These are phyloP conservation scores for Ophiostoma perfectum DNA, from an alignment of 2,329 filamentous ascomycete genomes.

Conservation along the genomic window DNA sequence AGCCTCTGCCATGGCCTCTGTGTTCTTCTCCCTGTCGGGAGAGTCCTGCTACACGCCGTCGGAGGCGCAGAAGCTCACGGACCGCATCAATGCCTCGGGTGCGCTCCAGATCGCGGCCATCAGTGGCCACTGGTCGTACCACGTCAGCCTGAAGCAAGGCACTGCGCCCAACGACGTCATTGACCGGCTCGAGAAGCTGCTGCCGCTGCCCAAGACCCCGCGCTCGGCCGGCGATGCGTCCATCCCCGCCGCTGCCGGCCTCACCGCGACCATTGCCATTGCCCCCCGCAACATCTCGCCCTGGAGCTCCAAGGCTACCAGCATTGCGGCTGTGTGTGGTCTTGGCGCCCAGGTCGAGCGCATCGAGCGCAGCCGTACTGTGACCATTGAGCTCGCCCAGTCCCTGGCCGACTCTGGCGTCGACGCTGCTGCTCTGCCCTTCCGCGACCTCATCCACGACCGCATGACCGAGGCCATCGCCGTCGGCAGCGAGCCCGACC, in stretches of 20 bases:
- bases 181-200: constrained; percentile 43
- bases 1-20: constrained; percentile 23
- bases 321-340: constrained; percentile 87
- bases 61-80: constrained; percentile 42
- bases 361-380: constrained; percentile 78
- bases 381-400: constrained; percentile 60
- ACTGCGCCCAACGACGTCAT: constrained; percentile 37
- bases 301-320: constrained; percentile 96
- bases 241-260: constrained; percentile 44
- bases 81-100: constrained; percentile 38
- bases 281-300: constrained; percentile 84
- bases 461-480: constrained; percentile 89
- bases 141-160: constrained; percentile 54
- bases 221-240: constrained; percentile 31
- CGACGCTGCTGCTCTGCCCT: constrained; percentile 35
- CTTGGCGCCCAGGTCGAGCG: constrained; percentile 64
- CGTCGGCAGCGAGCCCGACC: constrained; percentile 47
- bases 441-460: constrained; percentile 74
- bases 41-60: constrained; percentile 44
- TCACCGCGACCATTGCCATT: constrained; percentile 58
- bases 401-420: constrained; percentile 37
- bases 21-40: constrained; percentile 27
- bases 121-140: constrained; percentile 58
- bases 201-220: constrained; percentile 37
- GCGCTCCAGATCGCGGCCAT: constrained; percentile 45